phyloP scores from a whole-genome alignment of 305 asterid genomes.

The Stenogyne calaminthoides region DNA sequence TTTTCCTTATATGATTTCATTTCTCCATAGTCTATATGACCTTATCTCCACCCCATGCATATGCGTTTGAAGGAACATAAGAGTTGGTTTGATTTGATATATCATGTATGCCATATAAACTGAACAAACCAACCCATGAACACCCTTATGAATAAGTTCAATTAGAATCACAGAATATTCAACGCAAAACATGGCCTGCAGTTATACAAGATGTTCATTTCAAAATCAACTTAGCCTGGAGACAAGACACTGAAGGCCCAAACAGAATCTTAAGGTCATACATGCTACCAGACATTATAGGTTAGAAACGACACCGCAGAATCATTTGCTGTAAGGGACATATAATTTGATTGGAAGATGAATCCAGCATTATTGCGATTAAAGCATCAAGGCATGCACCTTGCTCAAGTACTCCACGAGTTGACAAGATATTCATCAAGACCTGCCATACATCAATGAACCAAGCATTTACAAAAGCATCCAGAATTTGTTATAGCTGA shows the following conservation, averaged over 20 bases:
- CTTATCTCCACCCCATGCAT: neutral
- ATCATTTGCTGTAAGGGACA: slow-evolving; percentile 16
- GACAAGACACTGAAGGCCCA: neutral
- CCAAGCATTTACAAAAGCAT: slow-evolving; percentile 25
- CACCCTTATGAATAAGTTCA: neutral
- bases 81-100: neutral
- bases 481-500: slow-evolving; percentile 16
- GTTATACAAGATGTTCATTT: slow-evolving; percentile 5
- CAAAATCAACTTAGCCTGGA: slow-evolving; percentile 14
- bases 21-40: neutral
- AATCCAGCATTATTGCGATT: slow-evolving; percentile 85
- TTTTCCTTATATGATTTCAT: neutral
- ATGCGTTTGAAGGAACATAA: neutral
- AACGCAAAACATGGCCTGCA: neutral
- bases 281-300: neutral
- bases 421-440: slow-evolving; percentile 75
- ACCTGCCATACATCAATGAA: slow-evolving; percentile 48
- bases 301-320: neutral
- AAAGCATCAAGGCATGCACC: slow-evolving; percentile 89
- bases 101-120: neutral
- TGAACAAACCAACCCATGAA: neutral
- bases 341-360: slow-evolving; percentile 90
- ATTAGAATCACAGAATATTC: neutral
- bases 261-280: neutral
- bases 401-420: slow-evolving; percentile 86